Base-by-base conservation (phyloP, 2,329 filamentous ascomycete species). In the Phyllosticta paracitricarpa region DNA sequence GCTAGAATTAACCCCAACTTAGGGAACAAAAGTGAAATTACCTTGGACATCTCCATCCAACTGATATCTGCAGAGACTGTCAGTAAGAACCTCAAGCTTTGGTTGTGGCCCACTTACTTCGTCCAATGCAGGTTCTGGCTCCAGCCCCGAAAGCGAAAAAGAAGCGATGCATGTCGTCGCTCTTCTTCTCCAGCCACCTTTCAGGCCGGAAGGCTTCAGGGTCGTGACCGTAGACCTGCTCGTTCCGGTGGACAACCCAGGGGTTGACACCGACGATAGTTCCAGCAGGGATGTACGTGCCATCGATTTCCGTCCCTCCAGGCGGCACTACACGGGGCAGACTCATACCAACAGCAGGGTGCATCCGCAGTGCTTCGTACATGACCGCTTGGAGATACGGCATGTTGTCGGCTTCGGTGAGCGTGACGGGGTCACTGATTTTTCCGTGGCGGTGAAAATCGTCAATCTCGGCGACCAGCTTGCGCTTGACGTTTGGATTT, bases 311-410 rank as follows among this genome's bases (percentile, higher is more conserved):
- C 7, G 69, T 65, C 6, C 76, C 77, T 9, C 70, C 71, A 4
- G 67, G 58, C 2, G 77, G 76, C 0, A 72, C 70, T 1, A 75
- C 68, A 8, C 77, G 68, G n/a, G 73, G 73, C 2, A 79, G 65
- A 4, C 67, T 68, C 52, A 75, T 67, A 0, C 77, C 76, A 0
- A 75, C 72, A 0, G 77, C 73, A 4, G 77, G 77, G 64, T 78
- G 75, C 17, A 73, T 67, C 4, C 78, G 71, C 3, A 78, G 65
- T 0, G 75, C 70, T 64, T 80, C 77, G 59, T 76, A 73, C 64
- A 79, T 76, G 17, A 77, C 71, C 14, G 76, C 76, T 59, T 76
- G 72, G 3, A 79, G 69, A 64, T 77, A 79, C 0, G 75, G 71
- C 65, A 75, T 68, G n/a, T 68, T 63, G 56, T 69, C 68, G 14